A percentile compares a stretch with the other conserved stretches of the same genome.
phyloP scores from a whole-genome alignment of 2,329 filamentous ascomycete genomes.

The Aspergillus tubingensis region DNA sequence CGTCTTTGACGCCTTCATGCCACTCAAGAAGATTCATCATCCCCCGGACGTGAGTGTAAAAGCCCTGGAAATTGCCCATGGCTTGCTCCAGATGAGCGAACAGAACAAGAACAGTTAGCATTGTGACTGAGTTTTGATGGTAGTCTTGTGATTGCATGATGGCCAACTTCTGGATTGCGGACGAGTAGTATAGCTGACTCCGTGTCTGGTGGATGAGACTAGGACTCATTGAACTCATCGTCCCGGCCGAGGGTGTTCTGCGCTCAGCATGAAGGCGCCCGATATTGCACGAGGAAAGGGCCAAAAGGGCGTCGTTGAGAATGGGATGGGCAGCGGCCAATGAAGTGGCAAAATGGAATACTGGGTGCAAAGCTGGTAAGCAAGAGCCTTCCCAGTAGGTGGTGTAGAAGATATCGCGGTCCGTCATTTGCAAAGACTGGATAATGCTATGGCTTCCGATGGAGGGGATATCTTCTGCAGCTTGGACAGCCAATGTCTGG shows the following conservation, averaged over 20 bases:
- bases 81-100: constrained; percentile 27
- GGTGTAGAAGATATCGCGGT: constrained; percentile 27
- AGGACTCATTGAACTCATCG: constrained; percentile 16
- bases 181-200: constrained; percentile 30
- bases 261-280: constrained; percentile 20
- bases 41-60: constrained; percentile 24
- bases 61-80: constrained; percentile 27
- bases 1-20: not conserved
- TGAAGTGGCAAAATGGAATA: constrained; percentile 17
- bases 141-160: constrained; percentile 11
- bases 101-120: constrained; percentile 18
- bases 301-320: constrained; percentile 22
- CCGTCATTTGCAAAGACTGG: constrained; percentile 23
- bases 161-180: constrained; percentile 21
- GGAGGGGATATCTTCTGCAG: not conserved
- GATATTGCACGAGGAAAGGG: constrained; percentile 25
- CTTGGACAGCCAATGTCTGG: not conserved
- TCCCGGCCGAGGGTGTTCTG: not conserved
- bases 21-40: constrained; percentile 11
- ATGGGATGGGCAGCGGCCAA: not conserved
- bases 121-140: constrained; percentile 2
- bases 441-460: constrained; percentile 11
- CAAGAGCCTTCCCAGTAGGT: constrained; percentile 30
- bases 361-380: constrained; percentile 27
- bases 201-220: constrained; percentile 24